Evolutionary conservation across 2,329 filamentous ascomycete genomes (phyloP).

Genomic region (Diaporthe destruens): DNA sequence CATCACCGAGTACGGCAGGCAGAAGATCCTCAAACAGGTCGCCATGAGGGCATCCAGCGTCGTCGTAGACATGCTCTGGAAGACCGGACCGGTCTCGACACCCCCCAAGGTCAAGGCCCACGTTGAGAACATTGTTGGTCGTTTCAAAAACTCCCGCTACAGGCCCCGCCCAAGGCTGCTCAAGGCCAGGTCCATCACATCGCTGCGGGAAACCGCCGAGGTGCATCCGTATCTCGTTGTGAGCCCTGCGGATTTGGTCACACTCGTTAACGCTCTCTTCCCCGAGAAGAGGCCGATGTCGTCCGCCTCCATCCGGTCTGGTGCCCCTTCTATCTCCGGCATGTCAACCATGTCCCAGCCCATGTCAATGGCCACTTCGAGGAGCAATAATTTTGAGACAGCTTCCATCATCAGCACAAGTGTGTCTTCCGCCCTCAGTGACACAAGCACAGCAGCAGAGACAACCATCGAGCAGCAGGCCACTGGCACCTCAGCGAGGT

Average conservation of each 20-base stretch:
- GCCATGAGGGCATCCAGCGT: conserved; percentile 83
- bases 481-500: conserved; percentile 64
- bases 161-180: conserved; percentile 69
- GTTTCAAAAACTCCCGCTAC: conserved; percentile 69
- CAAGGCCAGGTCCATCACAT: conserved; percentile 79
- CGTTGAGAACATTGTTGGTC: conserved; percentile 77
- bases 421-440: conserved; percentile 78
- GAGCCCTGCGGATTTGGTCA: conserved; percentile 82
- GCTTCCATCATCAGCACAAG: conserved; percentile 80
- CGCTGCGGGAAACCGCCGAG: conserved; percentile 80
- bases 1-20: conserved; percentile 89
- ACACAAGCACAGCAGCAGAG: conserved; percentile 75
- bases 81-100: conserved; percentile 72
- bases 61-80: conserved; percentile 83
- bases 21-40: conserved; percentile 84
- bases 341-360: conserved; percentile 77
- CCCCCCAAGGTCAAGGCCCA: conserved; percentile 74
- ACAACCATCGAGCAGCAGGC: conserved; percentile 70
- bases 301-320: conserved; percentile 73
- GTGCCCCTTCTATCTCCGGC: conserved; percentile 75
- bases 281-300: conserved; percentile 78
- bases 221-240: conserved; percentile 85
- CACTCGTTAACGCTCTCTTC: conserved; percentile 85
- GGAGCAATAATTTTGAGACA: conserved; percentile 70
- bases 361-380: conserved; percentile 71